A percentile compares a stretch with the other conserved stretches of the same genome.
Evolutionary conservation across 164 flowering plant species (phyloP).

Genomic region (Vitis labrusca): DNA sequence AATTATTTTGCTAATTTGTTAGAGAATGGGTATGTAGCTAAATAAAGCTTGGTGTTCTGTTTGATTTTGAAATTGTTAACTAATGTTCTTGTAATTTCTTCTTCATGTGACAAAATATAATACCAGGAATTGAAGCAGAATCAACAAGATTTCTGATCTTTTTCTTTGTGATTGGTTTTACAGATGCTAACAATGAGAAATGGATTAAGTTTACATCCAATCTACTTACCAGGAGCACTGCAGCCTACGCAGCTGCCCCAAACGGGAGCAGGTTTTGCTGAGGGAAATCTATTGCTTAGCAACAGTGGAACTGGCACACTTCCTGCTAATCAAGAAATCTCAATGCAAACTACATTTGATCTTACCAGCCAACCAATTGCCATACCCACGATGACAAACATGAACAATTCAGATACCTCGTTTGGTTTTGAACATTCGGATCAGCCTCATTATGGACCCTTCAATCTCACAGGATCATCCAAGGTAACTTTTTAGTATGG

Average conservation of each 20-base stretch:
- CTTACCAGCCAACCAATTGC: slow-evolving; percentile 23
- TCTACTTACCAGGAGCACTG: slow-evolving; percentile 36
- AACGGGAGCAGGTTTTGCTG: slow-evolving; percentile 29
- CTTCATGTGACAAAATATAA: too few relatives aligned
- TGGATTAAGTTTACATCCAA: slow-evolving; percentile 51
- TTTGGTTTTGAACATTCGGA: slow-evolving; percentile 25
- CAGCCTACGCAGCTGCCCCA: slow-evolving; percentile 34
- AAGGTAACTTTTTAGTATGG: slow-evolving; percentile 25
- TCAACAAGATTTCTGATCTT: not conserved
- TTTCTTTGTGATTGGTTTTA: slow-evolving; percentile 17
- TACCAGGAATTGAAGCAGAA: too few relatives aligned
- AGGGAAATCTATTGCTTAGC: slow-evolving; percentile 28
- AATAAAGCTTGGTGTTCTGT: too few relatives aligned
- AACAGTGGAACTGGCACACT: slow-evolving; percentile 18
- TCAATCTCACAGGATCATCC: slow-evolving; percentile 21
- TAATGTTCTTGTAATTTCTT: too few relatives aligned
- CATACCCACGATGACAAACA: slow-evolving; percentile 23
- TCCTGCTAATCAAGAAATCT: slow-evolving; percentile 25
- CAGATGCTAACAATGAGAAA: slow-evolving; percentile 86
- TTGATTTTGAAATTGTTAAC: too few relatives aligned
- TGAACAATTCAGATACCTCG: slow-evolving; percentile 23
- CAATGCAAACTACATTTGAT: slow-evolving; percentile 23
- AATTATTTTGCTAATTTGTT: too few relatives aligned
- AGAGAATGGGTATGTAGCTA: too few relatives aligned
- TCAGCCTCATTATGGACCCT: slow-evolving; percentile 29